Base-by-base conservation (phyloP, 768 basidiomycete species). In the Podaxis sp. region DNA sequence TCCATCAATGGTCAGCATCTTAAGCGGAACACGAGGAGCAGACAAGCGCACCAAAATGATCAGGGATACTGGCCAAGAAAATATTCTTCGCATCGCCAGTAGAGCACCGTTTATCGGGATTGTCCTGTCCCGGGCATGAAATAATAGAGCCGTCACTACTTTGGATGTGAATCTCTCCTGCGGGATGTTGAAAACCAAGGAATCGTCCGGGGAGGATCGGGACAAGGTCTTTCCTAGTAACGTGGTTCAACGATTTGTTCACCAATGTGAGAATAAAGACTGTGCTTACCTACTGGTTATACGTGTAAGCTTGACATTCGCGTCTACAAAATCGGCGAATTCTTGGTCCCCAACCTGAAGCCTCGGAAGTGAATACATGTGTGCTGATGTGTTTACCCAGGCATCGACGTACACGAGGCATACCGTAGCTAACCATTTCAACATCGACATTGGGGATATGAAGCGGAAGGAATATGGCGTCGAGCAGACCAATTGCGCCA, bases 141-240 rank as follows among this genome's bases (percentile, higher is more conserved):
- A 77, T 71, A 41, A 73, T 76, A 28, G 71, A 70, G 6, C 72
- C 76, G 3, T 74, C 70, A 17, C 76, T 70, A 13, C 76, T 71
- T 55, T 84, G 56, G 50, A 87, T 82, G 64, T 86, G 84, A 15
- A 85, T 71, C 67, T 87, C 85, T 17, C 84, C 83, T 7, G 77
- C 70, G 1, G 80, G 78, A 58, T 85, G 84, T 28, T 72, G 64
- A 71, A 80, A 88, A 56, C 82, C 83, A 59, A 86, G 67, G 59
- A 73, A 75, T 24, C 77, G 74, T 1, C 77, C 81, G 6, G 87
- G 87, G 4, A 88, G 75, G 63, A 83, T 86, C 26, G 88, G 87
- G 46, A 88, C 74, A 24, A 77, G 60, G 67, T 84, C 81, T 49
- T 65, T 56, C 33, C 66, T 67, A 26, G 5, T 33, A 58, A 13